Percentiles rank a stretch among this genome's conserved stretches.
Evolutionary conservation across 768 basidiomycete species (phyloP).

Genomic region (Mycena galopus): DNA sequence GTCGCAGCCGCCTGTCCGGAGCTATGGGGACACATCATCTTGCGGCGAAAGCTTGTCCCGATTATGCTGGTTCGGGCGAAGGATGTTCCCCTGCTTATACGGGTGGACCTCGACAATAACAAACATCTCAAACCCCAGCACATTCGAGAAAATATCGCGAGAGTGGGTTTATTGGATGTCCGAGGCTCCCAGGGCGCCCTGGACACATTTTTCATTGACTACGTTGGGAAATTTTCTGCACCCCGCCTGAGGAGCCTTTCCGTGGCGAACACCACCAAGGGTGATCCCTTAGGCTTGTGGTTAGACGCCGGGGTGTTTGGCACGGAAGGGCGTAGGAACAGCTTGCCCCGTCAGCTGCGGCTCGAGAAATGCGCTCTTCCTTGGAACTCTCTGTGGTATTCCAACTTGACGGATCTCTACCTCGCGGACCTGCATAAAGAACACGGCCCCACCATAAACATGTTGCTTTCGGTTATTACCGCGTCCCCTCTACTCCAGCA

Average conservation of each 20-base stretch:
- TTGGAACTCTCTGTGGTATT: slow-evolving; percentile 34
- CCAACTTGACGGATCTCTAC: slow-evolving; percentile 28
- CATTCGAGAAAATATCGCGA: neutral
- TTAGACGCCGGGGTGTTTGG: slow-evolving; percentile 20
- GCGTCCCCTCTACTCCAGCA: slow-evolving; percentile 24
- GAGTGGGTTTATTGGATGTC: slow-evolving; percentile 1
- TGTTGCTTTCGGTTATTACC: slow-evolving; percentile 10
- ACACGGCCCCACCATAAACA: slow-evolving; percentile 23
- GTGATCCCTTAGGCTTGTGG: slow-evolving; percentile 13
- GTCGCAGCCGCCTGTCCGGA: slow-evolving; percentile 29
- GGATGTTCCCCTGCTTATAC: slow-evolving; percentile 20
- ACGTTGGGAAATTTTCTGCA: neutral
- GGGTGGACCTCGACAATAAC: slow-evolving; percentile 2
- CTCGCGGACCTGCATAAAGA: slow-evolving; percentile 7
- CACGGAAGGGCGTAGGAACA: neutral
- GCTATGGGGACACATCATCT: slow-evolving; percentile 27
- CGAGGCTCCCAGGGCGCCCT: neutral
- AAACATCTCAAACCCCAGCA: neutral
- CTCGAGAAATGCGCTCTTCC: slow-evolving; percentile 28
- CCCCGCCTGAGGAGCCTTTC: slow-evolving; percentile 10
- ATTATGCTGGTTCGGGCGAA: slow-evolving; percentile 28
- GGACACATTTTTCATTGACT: too few species aligned
- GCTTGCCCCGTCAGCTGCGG: slow-evolving; percentile 6
- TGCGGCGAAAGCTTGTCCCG: slow-evolving; percentile 17
- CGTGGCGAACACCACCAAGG: neutral